Evolutionary conservation across 2,329 filamentous ascomycete species (phyloP).

Genomic region (Cadophora sp.): DNA sequence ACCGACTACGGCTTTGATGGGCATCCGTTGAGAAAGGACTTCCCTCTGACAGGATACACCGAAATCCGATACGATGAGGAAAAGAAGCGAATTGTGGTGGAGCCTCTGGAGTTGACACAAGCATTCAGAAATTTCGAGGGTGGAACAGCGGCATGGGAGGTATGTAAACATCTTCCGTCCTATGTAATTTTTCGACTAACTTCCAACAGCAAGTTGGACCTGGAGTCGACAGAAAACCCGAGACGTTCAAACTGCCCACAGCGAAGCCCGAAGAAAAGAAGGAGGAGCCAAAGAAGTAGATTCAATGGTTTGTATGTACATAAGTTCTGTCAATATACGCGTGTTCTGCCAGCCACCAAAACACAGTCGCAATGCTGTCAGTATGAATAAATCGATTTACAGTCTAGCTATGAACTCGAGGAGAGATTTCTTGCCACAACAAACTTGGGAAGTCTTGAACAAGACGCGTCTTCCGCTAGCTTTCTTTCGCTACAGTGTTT

Average conservation of each 20-base stretch:
- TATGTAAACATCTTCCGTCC: constrained; percentile 54
- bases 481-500: background rate
- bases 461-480: background rate
- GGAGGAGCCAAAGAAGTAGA: constrained; percentile 90
- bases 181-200: constrained; percentile 30
- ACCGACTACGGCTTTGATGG: constrained; percentile 99
- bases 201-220: constrained; percentile 68
- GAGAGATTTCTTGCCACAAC: background rate
- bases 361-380: background rate
- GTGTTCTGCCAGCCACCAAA: background rate
- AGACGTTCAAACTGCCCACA: constrained; percentile 91
- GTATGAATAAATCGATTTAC: background rate
- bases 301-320: constrained; percentile 39
- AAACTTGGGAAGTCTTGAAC: background rate
- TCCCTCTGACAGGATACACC: constrained; percentile 96
- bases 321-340: constrained; percentile 35
- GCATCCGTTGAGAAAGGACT: constrained; percentile 96
- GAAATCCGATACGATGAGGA: constrained; percentile 98
- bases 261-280: constrained; percentile 94
- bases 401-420: background rate
- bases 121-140: constrained; percentile 99
- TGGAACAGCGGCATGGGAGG: constrained; percentile 75
- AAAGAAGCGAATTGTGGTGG: constrained; percentile 99
- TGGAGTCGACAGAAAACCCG: constrained; percentile 81
- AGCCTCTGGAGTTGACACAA: constrained; percentile 96